phyloP scores from a whole-genome alignment of 2,329 filamentous ascomycete genomes.

The Paradendryphiella salina region DNA sequence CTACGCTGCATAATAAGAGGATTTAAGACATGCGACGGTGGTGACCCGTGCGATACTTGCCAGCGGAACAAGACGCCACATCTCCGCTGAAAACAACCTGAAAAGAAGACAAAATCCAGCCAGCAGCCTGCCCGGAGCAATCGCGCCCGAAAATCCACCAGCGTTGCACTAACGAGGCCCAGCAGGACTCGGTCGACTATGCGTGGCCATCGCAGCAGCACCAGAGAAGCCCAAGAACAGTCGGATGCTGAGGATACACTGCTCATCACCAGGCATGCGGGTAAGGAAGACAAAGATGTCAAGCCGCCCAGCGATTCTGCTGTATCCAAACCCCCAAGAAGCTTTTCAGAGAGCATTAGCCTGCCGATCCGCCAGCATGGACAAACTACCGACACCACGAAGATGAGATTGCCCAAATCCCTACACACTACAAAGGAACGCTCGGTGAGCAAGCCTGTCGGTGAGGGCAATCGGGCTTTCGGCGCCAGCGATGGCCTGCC shows the following conservation, averaged over 20 bases:
- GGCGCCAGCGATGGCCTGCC: too few relatives aligned
- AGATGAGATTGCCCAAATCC: neutral
- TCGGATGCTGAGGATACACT: too few relatives aligned
- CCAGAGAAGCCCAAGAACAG: neutral
- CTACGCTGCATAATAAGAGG: constrained; percentile 20
- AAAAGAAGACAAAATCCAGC: neutral
- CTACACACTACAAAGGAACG: neutral
- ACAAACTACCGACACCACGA: neutral
- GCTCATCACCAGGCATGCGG: too few relatives aligned
- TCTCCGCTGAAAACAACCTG: neutral
- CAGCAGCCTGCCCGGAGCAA: neutral
- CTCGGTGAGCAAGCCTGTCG: too few relatives aligned
- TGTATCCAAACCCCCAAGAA: neutral
- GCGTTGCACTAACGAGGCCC: neutral
- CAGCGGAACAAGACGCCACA: constrained; percentile 8
- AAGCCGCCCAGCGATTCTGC: too few relatives aligned
- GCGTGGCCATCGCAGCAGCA: neutral
- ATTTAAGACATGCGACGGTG: constrained; percentile 15
- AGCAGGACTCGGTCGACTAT: neutral
- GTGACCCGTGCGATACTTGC: constrained; percentile 14
- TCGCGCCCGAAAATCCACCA: neutral
- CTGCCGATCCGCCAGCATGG: neutral
- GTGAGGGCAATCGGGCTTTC: too few relatives aligned
- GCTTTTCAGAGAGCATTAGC: neutral
- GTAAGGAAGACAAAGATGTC: too few relatives aligned